phyloP scores from a whole-genome alignment of 176 grass and related monocot species.

The Raddia distichophylla region DNA sequence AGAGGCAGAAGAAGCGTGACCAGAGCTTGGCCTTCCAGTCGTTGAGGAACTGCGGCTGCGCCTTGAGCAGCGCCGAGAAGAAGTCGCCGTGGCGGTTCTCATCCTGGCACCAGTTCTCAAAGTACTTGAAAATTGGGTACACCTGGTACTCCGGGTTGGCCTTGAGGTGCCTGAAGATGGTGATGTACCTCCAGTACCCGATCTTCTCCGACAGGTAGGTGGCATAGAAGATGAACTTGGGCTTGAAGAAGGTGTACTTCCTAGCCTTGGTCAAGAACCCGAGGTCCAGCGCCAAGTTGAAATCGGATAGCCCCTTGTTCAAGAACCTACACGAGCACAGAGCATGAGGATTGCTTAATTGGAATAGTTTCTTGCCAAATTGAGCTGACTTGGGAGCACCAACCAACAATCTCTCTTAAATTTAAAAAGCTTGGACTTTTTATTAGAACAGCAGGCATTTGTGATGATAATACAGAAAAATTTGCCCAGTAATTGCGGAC shows the following conservation, averaged over 20 bases:
- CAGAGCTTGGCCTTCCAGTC: constrained; percentile 99
- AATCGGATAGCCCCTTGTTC: constrained; percentile 97
- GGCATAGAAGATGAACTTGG: constrained; percentile 98
- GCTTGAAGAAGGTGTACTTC: constrained; percentile 99
- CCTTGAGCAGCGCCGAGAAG: constrained; percentile 89
- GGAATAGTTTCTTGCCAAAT: constrained; percentile 24
- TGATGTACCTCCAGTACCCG: constrained; percentile 99
- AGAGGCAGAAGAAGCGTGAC: constrained; percentile 98
- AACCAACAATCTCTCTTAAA: not conserved
- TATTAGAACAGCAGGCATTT: not conserved
- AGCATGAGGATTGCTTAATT: constrained; percentile 1
- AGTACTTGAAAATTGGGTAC: constrained; percentile 99
- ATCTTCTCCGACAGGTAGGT: constrained; percentile 98
- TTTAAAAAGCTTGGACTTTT: not conserved
- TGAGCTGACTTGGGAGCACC: constrained; percentile 1
- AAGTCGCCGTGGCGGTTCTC: constrained; percentile 97
- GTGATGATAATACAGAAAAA: not conserved
- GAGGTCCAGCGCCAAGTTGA: constrained; percentile 93
- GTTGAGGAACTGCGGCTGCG: constrained; percentile 93
- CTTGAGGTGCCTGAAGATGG: constrained; percentile 92
- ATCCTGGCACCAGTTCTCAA: constrained; percentile 99
- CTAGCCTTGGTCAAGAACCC: constrained; percentile 97
- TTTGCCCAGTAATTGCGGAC: not conserved
- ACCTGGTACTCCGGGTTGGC: constrained; percentile 84
- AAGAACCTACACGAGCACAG: constrained; percentile 63